A percentile compares a stretch with the other conserved stretches of the same genome.
Conservation (phyloP, 345 rosid species). For the Eucalyptus paniculata region DNA sequence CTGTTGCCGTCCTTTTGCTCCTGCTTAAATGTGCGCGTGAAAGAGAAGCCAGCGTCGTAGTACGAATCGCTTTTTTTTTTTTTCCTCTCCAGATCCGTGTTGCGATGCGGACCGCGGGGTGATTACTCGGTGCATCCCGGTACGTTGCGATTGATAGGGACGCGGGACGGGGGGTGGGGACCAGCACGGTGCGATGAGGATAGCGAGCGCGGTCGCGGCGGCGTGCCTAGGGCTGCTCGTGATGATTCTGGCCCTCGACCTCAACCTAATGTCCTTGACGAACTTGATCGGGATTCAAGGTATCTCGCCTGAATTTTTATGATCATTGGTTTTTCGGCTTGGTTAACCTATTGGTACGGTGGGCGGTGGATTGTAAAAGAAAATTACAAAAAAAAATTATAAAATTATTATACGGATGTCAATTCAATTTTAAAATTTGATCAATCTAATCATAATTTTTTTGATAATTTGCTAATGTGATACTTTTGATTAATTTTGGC, state of each 20-base stretch:
- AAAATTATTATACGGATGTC: fast-evolving
- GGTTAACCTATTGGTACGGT: neutral
- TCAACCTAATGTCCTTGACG: neutral
- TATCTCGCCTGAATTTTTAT: neutral
- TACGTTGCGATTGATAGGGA: neutral
- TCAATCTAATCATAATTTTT: fast-evolving
- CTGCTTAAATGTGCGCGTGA: neutral
- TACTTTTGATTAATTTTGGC: fast-evolving
- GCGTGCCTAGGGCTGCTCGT: neutral
- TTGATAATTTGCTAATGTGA: fast-evolving
- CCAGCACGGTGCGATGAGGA: neutral
- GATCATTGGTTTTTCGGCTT: neutral
- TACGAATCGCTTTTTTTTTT: neutral
- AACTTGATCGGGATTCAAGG: neutral
- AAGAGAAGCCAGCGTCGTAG: neutral
- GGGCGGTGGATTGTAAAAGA: fast-evolving
- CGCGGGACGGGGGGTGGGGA: neutral
- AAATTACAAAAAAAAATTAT: fast-evolving
- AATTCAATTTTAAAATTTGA: fast-evolving
- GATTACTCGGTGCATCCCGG: neutral
- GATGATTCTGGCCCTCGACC: neutral
- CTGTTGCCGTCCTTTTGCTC: neutral
- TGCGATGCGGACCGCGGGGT: neutral
- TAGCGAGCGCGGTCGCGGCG: neutral
- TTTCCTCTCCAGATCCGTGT: neutral